Base-by-base conservation (phyloP, 768 basidiomycete species). In the Leccinum subgranulosum region DNA sequence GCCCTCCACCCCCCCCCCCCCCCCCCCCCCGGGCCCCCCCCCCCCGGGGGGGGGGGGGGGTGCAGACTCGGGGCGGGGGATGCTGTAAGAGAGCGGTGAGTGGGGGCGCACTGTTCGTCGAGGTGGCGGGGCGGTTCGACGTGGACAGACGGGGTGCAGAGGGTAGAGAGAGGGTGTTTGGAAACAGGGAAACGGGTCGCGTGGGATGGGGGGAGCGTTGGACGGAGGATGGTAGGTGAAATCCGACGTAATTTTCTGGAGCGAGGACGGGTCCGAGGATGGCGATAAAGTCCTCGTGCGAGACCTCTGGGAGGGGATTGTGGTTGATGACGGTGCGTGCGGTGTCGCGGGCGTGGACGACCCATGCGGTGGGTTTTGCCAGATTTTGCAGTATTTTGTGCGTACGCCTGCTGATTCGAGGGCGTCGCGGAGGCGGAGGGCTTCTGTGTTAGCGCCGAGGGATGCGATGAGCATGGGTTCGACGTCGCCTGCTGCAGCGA, bases 261-360 rank as follows among this genome's bases (percentile, higher is more conserved):
- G 85, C 88, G 21, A 93, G 82, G 21, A 92, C 69, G n/a, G 91
- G 91, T 0, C 91, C 90, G 1, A 92, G 77, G 48, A 90, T 74
- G 3, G 86, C 81, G 39, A 94, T 84, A 64, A 93, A 93, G 65
- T 94, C 91, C 60, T 92, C 90, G 62, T 93, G 91, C 0, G 89
- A 88, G 60, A 92, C 83, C 60, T 94, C 92, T 0, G 90, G 92
- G 7, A 94, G 78, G 2, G 92, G 90, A 63, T 93, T 94, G 73
- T 94, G 90, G 72, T 94, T 91, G 63, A 92, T 84, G 51, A 92
- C 84, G 14, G 89, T 86, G 41, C 84, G 81, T 9, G 80, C 73
- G 66, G 79, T 80, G 58, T 88, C 65, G 87, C 89, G 81, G 51
- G 88, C 81, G 72, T 90, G 84, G 29, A 94, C 66, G 34, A 94